Evolutionary conservation across 2,329 filamentous ascomycete genomes (phyloP), one percentile per base, ranked within the genome.

Genomic region (Didymella exigua): DNA sequence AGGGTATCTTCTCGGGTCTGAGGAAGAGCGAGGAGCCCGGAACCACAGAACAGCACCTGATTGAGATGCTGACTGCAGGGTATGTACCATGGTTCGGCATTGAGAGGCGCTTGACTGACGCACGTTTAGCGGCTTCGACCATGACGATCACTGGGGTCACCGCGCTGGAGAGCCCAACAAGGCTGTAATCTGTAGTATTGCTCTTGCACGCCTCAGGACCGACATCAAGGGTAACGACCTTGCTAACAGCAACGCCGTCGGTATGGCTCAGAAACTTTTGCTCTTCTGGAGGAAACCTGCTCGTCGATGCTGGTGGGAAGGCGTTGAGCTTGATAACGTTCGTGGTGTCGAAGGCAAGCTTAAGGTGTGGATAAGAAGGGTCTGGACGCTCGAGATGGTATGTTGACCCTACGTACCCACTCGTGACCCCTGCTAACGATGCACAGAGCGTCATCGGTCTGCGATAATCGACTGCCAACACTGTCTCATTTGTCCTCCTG

Each of bases 21-120:
- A 89, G 95, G 76, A 91, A 93, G 74, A 98, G 93, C 68, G 93
- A 99, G 66, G 95, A 99, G 77, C 88, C 90, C 16, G 95, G 95
- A 18, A 97, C 93, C 16, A 99, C 95, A 0, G 95, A 99, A 77
- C 95, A 96, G 65, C 95, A 99, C 80, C 82, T 99, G 33, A 99
- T 99, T 69, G 95, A 99, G 80, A 99, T 99, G 95, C 78, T 99
- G 77, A 99, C 95, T 49, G 95, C 95, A 72, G 95, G 93, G 93
- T 98, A 82, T 78, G 89, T 38, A 24, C 36, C 36, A 38, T 24
- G 13, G 7, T 8, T 38, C 21, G 21, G 21, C 21, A 13, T 9
- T 10, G 6, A 24, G 3, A n/a, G 21, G 13, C 19, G n/a, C 11
- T 8, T 19, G 10, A 38, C 50, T 52, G 56, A 65, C 58, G 62